phyloP scores from a whole-genome alignment of 441 rosid genomes.

The Adansonia grandidieri region DNA sequence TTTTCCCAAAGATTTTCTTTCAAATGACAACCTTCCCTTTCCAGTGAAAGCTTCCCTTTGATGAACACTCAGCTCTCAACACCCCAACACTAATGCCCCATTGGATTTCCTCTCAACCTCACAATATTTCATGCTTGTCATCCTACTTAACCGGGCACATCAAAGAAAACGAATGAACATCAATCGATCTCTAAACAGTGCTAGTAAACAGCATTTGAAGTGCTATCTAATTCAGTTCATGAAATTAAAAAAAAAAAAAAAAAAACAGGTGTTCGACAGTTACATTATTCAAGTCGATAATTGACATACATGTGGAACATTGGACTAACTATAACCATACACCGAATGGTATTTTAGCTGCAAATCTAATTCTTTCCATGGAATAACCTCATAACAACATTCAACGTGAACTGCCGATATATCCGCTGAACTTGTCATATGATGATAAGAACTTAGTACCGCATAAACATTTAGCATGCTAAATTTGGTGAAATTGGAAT shows the following conservation, averaged over 20 bases:
- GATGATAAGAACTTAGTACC: not conserved
- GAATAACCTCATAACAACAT: not conserved
- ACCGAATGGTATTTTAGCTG: not conserved
- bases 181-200: not conserved
- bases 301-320: not conserved
- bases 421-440: not conserved
- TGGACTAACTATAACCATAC: conserved; percentile 5
- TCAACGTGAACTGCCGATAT: not conserved
- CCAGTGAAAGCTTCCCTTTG: too few relatives aligned
- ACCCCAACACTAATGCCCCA: too few relatives aligned
- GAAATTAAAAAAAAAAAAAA: not conserved
- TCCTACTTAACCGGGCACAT: not conserved
- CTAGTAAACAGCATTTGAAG: not conserved
- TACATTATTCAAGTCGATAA: too few relatives aligned
- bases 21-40: too few relatives aligned
- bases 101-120: too few relatives aligned
- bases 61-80: not conserved
- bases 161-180: not conserved
- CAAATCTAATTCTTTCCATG: not conserved
- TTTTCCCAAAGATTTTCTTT: too few relatives aligned
- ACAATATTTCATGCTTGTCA: not conserved
- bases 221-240: not conserved
- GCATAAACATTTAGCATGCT: not conserved
- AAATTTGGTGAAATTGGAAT: conserved; percentile 31
- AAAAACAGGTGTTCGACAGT: too few relatives aligned